Conservation (phyloP, 2,329 filamentous ascomycete species). For the Diplodia seriata region DNA sequence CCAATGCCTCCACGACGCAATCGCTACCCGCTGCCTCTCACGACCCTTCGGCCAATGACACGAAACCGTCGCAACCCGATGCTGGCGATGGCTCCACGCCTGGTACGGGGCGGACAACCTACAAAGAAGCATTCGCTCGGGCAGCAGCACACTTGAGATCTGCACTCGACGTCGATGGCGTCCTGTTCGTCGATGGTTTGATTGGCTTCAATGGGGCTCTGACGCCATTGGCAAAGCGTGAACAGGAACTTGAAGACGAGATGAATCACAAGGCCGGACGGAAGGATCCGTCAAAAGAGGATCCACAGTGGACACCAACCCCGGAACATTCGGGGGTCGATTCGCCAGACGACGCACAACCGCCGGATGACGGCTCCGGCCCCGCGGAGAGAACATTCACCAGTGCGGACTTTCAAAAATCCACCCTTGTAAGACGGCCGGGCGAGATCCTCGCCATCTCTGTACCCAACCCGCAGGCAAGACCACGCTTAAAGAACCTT, state of each 20-base stretch:
- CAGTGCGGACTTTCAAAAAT: slow-evolving; percentile 25
- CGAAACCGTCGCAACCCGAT: neutral
- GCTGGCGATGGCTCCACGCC: neutral
- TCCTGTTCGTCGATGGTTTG: slow-evolving; percentile 36
- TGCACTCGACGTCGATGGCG: slow-evolving; percentile 33
- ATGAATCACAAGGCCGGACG: slow-evolving; percentile 12
- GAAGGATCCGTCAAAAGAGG: slow-evolving; percentile 8
- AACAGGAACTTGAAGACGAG: slow-evolving; percentile 34
- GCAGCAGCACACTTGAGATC: slow-evolving; percentile 34
- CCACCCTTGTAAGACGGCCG: slow-evolving; percentile 19
- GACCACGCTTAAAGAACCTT: slow-evolving; percentile 3
- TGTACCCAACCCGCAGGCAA: neutral
- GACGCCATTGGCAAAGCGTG: slow-evolving; percentile 34
- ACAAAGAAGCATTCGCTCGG: slow-evolving; percentile 35
- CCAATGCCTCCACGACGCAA: neutral
- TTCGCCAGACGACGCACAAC: neutral
- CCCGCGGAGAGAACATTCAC: slow-evolving; percentile 25
- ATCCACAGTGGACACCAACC: neutral
- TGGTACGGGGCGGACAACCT: slow-evolving; percentile 31
- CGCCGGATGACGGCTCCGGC: slow-evolving; percentile 17
- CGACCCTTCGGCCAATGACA: neutral
- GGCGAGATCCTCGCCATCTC: slow-evolving; percentile 24
- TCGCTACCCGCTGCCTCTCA: neutral
- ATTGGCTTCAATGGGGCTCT: slow-evolving; percentile 35
- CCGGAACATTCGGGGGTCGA: neutral